phyloP scores from a whole-genome alignment of 108 stramenopile genomes.

The Cyclotella sp. region DNA sequence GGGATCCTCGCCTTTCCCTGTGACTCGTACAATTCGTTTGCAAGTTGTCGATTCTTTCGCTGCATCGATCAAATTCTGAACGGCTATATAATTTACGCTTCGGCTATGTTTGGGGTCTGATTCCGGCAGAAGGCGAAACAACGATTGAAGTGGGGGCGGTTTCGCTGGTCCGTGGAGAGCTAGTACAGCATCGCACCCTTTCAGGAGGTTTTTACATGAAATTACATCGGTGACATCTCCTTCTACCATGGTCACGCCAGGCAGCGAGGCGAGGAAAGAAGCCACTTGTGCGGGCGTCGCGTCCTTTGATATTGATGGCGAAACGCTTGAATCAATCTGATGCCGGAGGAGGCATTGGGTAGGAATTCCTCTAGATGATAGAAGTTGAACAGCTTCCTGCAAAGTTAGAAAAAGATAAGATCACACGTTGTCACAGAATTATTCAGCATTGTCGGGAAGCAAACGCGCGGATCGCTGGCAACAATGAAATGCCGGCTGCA shows the following conservation, averaged over 20 bases:
- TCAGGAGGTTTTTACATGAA: conserved; percentile 47
- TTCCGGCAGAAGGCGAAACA: conserved; percentile 45
- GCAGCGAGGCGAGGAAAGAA: conserved; percentile 38
- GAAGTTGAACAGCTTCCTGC: conserved; percentile 24
- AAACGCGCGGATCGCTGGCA: not conserved
- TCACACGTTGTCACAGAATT: not conserved
- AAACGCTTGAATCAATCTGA: conserved; percentile 28
- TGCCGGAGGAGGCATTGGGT: conserved; percentile 42
- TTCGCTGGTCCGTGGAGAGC: conserved; percentile 55
- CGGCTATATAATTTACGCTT: conserved; percentile 71
- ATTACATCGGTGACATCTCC: conserved; percentile 55
- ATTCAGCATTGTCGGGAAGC: not conserved
- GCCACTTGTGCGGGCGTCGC: conserved; percentile 47
- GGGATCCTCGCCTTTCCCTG: conserved; percentile 83
- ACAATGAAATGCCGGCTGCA: not conserved
- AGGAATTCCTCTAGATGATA: conserved; percentile 31
- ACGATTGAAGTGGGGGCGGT: conserved; percentile 39
- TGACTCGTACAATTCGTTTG: conserved; percentile 70
- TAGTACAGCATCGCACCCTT: conserved; percentile 60
- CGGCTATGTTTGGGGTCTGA: conserved; percentile 65
- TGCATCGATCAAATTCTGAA: conserved; percentile 64
- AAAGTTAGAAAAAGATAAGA: not conserved
- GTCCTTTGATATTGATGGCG: conserved; percentile 33
- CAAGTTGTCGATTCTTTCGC: conserved; percentile 35
- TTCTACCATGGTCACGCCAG: conserved; percentile 48